Evolutionary conservation across 2,329 filamentous ascomycete genomes (phyloP), one percentile per base, ranked within the genome.

Genomic region (Sordariomycetes sp.): DNA sequence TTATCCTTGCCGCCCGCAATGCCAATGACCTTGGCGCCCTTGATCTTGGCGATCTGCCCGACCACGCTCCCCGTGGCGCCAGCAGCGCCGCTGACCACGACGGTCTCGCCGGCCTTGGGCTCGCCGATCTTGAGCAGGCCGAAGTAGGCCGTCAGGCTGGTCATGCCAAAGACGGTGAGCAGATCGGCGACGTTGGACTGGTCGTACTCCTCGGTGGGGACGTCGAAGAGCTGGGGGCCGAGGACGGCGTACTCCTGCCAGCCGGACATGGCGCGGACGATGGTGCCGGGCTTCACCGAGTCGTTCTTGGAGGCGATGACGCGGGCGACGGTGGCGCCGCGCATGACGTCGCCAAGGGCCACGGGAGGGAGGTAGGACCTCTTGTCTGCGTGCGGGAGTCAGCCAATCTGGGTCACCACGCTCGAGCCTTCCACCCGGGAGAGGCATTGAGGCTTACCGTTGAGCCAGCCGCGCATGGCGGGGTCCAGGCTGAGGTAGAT

Each of bases 41-140:
- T 83, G 57, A 90, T 72, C 75, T 89, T 90, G 20, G 87, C 87
- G 63, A 92, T 89, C 72, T 93, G 89, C 0, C 87, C 88, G 0
- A 83, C 88, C 1, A 92, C 81, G 65, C 81, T 87, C 1, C 89
- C 89, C 0, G 89, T 92, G 0, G 88, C 89, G 2, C 89, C 89
- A 0, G 89, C 89, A 1, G 89, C 89, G 7, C 87, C 88, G 10
- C 83, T 88, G 0, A 93, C 86, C 8, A 92, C 87, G 1, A 93
- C 88, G 3, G 87, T 84, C 62, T 92, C 87, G 4, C 87, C 87
- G 2, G 79, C 70, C 69, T 86, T 83, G 48, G 87, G 81, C 58
- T 86, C 74, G 2, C 82, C 88, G 53, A 92, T 80, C 58, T 87
- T 79, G 34, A 81, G 70, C 67, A 92, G 81, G 22, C 89, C 88